Evolutionary conservation across 2,329 filamentous ascomycete species (phyloP).

Genomic region (Colletotrichum tabaci): DNA sequence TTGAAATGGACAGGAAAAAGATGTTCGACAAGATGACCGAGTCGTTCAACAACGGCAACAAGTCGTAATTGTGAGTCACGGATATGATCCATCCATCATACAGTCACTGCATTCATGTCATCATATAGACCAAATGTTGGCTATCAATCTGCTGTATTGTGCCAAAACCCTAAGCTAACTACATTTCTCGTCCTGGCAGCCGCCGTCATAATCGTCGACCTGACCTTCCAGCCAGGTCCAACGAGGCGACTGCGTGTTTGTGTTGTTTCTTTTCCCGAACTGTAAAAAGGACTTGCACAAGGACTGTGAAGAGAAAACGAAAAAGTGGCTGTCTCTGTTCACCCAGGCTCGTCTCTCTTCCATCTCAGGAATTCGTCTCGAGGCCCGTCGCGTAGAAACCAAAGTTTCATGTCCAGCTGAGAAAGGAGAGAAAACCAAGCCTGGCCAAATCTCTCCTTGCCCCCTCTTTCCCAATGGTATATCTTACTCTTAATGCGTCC

Average conservation of each 20-base stretch:
- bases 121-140: neutral
- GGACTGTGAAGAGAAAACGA: slow-evolving; percentile 36
- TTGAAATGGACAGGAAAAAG: slow-evolving; percentile 32
- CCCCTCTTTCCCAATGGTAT: slow-evolving; percentile 36
- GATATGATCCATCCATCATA: too few relatives aligned
- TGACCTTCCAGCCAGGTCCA: slow-evolving; percentile 26
- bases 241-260: slow-evolving; percentile 25
- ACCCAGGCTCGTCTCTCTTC: slow-evolving; percentile 10
- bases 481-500: slow-evolving; percentile 25
- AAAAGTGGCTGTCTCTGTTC: slow-evolving; percentile 33
- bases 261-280: slow-evolving; percentile 6
- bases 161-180: slow-evolving; percentile 38
- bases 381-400: slow-evolving; percentile 30
- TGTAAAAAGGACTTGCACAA: slow-evolving; percentile 32
- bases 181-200: slow-evolving; percentile 34
- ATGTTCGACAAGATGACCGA: slow-evolving; percentile 28
- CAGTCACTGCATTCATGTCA: neutral
- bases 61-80: neutral
- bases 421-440: slow-evolving; percentile 27
- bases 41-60: slow-evolving; percentile 19
- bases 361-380: slow-evolving; percentile 35
- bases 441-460: slow-evolving; percentile 12
- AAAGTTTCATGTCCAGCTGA: slow-evolving; percentile 28
- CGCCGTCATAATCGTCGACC: slow-evolving; percentile 28
- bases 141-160: slow-evolving; percentile 40